Evolutionary conservation across 495 filamentous ascomycete genomes (phyloP), one percentile per base, ranked within the genome.

Genomic region (Parathielavia appendiculata): DNA sequence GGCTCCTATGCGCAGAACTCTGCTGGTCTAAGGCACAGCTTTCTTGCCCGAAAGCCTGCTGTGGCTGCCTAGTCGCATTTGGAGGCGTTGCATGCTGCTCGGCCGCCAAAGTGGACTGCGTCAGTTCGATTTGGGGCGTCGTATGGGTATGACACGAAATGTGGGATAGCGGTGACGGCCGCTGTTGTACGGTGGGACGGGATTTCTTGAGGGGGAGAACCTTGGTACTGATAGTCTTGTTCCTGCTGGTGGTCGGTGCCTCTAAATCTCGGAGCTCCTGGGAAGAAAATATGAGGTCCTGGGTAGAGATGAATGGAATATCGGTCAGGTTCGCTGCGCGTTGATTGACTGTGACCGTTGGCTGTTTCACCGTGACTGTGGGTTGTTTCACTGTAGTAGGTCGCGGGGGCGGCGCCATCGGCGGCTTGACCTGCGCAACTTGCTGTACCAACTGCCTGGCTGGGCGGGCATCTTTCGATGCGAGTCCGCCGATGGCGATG

Each of bases 221-320:
- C 30, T 17, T 17, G 14, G 0, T 6, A n/a, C 11, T 46, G 2
- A 47, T 8, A 23, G n/a, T 38, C 62, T 63, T 57, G 44, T 34
- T 54, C 46, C 63, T 17, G 43, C 63, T 57, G 17, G 54, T 40
- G 40, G 60, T 57, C 38, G 65, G 63, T 56, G 61, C 64, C 39
- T 71, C 72, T 17, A 80, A 61, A 22, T 81, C 78, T 32, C 65
- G 68, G 5, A 79, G 49, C 23, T 81, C 78, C 60, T 79, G 76
- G 1, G 77, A 77, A 0, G 76, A 79, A 12, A 79, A 54, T 1
- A 67, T 43, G 0, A 76, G 51, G 59, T 81, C 78, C 51, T 79
- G 78, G 0, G 78, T 75, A 5, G 69, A 78, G 38, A 77, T 62
- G 38, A 76, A 71, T 0, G 68, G 63, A 4, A 69, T 61, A 0